Conservation (phyloP, 768 basidiomycete species). For the Tylopilus intermedius region DNA sequence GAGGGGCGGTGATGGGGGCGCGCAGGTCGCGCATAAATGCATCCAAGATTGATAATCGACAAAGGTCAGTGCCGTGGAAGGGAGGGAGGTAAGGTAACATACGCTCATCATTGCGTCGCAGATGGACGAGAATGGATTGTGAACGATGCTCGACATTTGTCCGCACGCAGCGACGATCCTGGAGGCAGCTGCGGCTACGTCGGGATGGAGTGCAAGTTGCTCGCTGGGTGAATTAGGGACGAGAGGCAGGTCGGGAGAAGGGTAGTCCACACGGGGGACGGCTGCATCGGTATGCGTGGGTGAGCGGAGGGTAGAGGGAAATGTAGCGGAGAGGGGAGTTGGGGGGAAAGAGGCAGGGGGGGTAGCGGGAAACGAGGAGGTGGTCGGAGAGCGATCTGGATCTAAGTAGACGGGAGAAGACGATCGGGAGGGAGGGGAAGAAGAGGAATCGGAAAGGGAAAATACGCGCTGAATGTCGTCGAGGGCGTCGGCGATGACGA, state of each 20-base stretch:
- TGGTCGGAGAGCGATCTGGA: constrained; percentile 31
- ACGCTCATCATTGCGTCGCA: constrained; percentile 73
- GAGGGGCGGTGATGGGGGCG: neutral
- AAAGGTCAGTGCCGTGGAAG: neutral
- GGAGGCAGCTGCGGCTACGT: constrained; percentile 54
- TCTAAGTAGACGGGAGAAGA: constrained; percentile 21
- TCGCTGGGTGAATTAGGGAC: constrained; percentile 47
- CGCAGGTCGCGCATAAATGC: constrained; percentile 12
- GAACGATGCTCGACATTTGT: constrained; percentile 60
- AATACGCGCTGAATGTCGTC: constrained; percentile 65
- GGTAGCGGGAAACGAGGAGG: constrained; percentile 20
- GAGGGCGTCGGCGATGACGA: constrained; percentile 63
- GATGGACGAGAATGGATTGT: constrained; percentile 63
- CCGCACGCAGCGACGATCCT: constrained; percentile 66
- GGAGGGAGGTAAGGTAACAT: constrained; percentile 22
- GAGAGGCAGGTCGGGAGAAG: constrained; percentile 48
- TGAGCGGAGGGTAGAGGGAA: constrained; percentile 12
- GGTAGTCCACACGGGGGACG: constrained; percentile 40
- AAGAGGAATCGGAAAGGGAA: constrained; percentile 16
- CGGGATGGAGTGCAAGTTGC: constrained; percentile 53
- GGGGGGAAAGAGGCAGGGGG: constrained; percentile 25
- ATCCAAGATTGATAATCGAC: neutral
- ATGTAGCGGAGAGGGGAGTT: constrained; percentile 30
- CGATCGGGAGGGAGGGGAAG: constrained; percentile 11
- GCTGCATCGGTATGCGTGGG: neutral